Base-by-base conservation (phyloP, 1,139 yeast genomes). In the Sugiyamaella pinicola region DNA sequence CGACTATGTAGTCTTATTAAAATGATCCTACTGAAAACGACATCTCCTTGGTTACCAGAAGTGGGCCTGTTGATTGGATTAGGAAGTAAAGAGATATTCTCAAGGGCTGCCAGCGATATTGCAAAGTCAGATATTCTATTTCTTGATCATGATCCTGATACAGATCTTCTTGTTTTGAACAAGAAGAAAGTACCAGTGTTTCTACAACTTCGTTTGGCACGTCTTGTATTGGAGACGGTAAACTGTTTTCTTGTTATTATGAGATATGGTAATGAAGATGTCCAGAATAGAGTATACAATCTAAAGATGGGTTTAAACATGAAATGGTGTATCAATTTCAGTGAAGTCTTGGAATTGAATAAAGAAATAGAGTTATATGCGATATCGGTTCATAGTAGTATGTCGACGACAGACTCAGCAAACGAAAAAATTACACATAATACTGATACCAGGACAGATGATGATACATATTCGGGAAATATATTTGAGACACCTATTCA, bases 11-110 rank as follows among this genome's bases (percentile, higher is more conserved):
- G 48, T 10, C 58, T 65, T 9, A 56, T 58, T 3, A 52, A 54
- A 18, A 42, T 60, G 33, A 55, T 65, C n/a, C 55, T 65, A 7
- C 43, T 50, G 26, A 51, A 62, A 21, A 55, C 60, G 9, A 56
- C 60, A 4, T 56, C 51, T 6, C 67, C 67, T 12, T 64, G 64
- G 65, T 55, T 65, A n/a, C 42, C 37, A 5, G 52, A 58, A 18
- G 49, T 65, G 2, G 61, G 56, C 21, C 55, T 49, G 26, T 49
- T 61, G 35, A 55, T 61, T 39, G 67, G 68, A 4, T 49, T 64
- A 2, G 61, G 62, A 5, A 50, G 45, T 15, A 38, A 45, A 28
- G 57, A 53, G 26, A 42, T 51, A 26, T 55, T 58, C 39, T 55
- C 59, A 54, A 48, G 52, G 24, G 19, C 55, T 10, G 26, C 49